Base-by-base conservation (phyloP, 805 yeast genomes). In the Kuraishia borneana region DNA sequence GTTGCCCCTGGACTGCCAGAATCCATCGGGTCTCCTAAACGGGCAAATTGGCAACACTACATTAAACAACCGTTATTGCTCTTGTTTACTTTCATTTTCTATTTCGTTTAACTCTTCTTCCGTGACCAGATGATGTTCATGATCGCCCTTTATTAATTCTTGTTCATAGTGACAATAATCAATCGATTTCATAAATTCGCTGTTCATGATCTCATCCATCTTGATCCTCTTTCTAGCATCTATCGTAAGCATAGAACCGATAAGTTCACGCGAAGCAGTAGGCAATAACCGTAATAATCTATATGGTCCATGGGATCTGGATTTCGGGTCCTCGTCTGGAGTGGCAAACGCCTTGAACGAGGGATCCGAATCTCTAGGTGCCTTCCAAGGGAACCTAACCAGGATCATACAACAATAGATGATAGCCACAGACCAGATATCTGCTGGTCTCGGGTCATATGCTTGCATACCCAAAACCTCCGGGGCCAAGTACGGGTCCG, bases 401-500 rank as follows among this genome's bases (percentile, higher is more conserved):
- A 88, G 60, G 2, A 80, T 65, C 88, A 87, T 83, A 58, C 97
- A 88, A 53, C 95, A 85, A 51, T 70, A 89, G 35, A 92, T 84
- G 20, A 89, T 83, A 0, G 95, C 97, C 35, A 84, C 63, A 1
- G 95, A 83, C 98, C 98, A 89, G 17, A 88, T 73, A 53, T 89
- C 98, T 2, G 78, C 84, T 5, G 80, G 76, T 34, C 92, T 71
- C 14, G 96, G 92, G 53, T 89, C 96, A 54, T 89, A 89, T 30
- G 53, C 45, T 5, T 55, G 40, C 37, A 46, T 37, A 16, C 59
- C 50, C 36, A 89, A 66, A 29, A 89, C 88, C 54, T 89, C 98
- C 0, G 97, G 97, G 0, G 96, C 92, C 40, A 89, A 60, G 50
- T 89, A 89, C 2, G 98, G 97, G 55, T 89, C 98, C 2, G 94